Percentiles rank a stretch among this genome's conserved stretches.
Conservation (phyloP, 805 yeast species). For the Pichia kluyveri region DNA sequence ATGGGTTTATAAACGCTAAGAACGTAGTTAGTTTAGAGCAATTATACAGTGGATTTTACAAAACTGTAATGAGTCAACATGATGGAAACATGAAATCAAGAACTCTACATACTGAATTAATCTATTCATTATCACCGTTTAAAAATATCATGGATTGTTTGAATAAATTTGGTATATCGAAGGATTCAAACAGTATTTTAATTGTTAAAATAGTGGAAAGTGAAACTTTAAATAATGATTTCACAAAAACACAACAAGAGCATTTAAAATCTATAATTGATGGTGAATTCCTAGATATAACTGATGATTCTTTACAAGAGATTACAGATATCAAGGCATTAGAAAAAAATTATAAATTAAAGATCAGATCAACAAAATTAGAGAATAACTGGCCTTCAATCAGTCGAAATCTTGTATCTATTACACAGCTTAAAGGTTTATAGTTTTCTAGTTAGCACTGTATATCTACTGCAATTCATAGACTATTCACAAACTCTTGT, state of each 20-base stretch:
- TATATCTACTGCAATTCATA: too few species aligned
- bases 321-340: constrained; percentile 24
- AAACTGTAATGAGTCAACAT: constrained; percentile 44
- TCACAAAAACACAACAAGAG: constrained; percentile 7
- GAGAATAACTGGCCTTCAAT: constrained; percentile 13
- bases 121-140: constrained; percentile 60
- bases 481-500: too few species aligned
- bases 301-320: constrained; percentile 24
- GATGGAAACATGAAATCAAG: constrained; percentile 49
- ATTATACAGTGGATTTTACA: constrained; percentile 48
- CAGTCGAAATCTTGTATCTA: constrained; percentile 18
- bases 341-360: constrained; percentile 20
- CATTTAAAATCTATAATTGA: constrained; percentile 18
- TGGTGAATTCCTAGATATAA: constrained; percentile 28
- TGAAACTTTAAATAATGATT: constrained; percentile 9
- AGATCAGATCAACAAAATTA: constrained; percentile 5
- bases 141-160: constrained; percentile 67
- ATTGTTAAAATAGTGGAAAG: constrained; percentile 39
- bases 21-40: constrained; percentile 56
- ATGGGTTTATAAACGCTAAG: constrained; percentile 55
- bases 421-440: constrained; percentile 24
- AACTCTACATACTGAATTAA: constrained; percentile 61
- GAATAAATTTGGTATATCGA: constrained; percentile 59
- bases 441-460: not conserved
- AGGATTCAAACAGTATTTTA: constrained; percentile 35